Evolutionary conservation across 257 asterid species (phyloP).

Genomic region (Datura wrightii): DNA sequence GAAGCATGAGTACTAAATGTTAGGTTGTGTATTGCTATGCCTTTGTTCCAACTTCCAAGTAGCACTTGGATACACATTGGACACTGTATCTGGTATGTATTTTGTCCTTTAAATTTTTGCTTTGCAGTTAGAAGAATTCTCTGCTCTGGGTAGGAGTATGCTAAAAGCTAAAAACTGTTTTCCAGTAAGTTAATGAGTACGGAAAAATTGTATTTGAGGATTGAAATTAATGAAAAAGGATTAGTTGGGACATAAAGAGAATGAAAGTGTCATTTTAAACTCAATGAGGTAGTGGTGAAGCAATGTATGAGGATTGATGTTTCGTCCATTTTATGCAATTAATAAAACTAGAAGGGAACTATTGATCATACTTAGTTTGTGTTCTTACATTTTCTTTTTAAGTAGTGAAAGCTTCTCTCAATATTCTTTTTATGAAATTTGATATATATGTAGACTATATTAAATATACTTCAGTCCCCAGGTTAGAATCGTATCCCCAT

Average conservation of each 20-base stretch:
- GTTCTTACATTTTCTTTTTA: not conserved
- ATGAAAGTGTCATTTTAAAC: not conserved
- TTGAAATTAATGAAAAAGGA: constrained; percentile 4
- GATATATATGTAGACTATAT: not conserved
- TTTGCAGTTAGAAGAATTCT: constrained; percentile 2
- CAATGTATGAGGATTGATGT: not conserved
- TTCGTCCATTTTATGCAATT: too few relatives aligned
- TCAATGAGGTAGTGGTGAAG: not conserved
- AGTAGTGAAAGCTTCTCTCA: not conserved
- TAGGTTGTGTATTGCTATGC: not conserved
- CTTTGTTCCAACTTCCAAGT: not conserved
- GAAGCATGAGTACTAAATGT: not conserved
- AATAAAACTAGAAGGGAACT: too few relatives aligned
- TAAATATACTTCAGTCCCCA: not conserved
- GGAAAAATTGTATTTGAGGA: not conserved
- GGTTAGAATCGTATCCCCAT: not conserved
- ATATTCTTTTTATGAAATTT: not conserved
- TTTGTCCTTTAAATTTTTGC: not conserved
- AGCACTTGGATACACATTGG: not conserved
- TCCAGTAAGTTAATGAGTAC: not conserved
- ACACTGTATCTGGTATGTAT: not conserved
- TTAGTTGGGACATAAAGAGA: not conserved
- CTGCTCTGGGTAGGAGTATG: not conserved
- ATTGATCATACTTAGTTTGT: not conserved
- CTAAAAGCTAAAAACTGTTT: not conserved